Evolutionary conservation across 1,284 basidiomycete genomes (phyloP), one percentile per base, ranked within the genome.

Genomic region (Boletus mariae): DNA sequence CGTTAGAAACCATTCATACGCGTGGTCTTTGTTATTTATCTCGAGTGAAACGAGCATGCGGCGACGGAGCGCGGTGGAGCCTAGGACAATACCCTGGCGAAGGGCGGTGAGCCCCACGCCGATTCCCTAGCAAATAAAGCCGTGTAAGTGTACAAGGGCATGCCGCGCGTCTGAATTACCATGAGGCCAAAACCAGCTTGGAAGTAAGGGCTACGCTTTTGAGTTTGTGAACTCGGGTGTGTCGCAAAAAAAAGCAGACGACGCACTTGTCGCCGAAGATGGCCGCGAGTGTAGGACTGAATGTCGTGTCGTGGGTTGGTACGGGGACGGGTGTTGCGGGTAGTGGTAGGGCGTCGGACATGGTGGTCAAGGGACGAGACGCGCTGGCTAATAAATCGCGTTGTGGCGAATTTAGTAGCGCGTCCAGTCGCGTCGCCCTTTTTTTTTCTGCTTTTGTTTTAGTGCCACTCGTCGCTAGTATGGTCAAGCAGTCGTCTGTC

Each of bases 1-100:
- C 57, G 90, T 80, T 29, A 99, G 83, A 70, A 99, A 96, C 95
- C 97, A 99, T 35, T 93, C 89, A 70, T 99, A 98, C 2, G 95
- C 81, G 28, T 83, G 86, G 69, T 99, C 97, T 66, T 95, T 94
- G 63, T 95, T 98, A 48, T 92, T 93, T 61, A 99, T 94, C 74
- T 99, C 97, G 45, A 99, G 83, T 5, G 93, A 90, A 42, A 99
- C 94, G 47, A 99, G 85, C 75, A 99, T 80, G 31, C 96, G 84
- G 25, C 97, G 80, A 54, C 92, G 94, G 41, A 95, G 84, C 32
- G 89, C 79, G 4, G 81, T 84, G 5, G 88, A 81, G 17, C 85
- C 87, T 15, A 92, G 73, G 10, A 87, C 81, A 20, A 85, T 65
- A 29, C 84, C 84, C 64, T 88, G 82, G 15, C 93, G 84, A 41